Percentiles rank a stretch among this genome's conserved stretches.
phyloP scores from a whole-genome alignment of 2,329 filamentous ascomycete species.

The Penicillium brasilianum region DNA sequence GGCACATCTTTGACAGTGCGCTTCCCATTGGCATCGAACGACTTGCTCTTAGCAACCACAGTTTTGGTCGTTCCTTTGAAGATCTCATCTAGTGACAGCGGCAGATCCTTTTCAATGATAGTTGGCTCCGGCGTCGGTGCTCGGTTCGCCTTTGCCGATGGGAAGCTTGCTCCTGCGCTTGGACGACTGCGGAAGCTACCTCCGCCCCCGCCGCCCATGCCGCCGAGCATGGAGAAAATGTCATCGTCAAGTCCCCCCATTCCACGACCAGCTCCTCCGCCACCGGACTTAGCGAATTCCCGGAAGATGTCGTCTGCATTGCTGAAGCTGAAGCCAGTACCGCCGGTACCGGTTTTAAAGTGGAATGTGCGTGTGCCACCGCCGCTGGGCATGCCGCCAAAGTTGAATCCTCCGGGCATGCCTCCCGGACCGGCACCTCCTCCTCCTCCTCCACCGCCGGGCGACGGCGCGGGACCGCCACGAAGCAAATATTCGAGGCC shows the following conservation, averaged over 20 bases:
- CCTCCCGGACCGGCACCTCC: constrained; percentile 62
- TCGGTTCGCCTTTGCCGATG: constrained; percentile 36
- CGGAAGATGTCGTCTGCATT: constrained; percentile 83
- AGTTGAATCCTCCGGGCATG: constrained; percentile 59
- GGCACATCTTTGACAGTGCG: constrained; percentile 86
- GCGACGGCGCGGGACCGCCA: constrained; percentile 72
- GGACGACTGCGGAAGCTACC: constrained; percentile 40
- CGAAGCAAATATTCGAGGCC: constrained; percentile 90
- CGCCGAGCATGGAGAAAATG: constrained; percentile 59
- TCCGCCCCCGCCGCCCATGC: constrained; percentile 35
- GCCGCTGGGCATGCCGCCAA: constrained; percentile 58
- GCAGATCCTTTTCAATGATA: constrained; percentile 83
- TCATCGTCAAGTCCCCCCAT: constrained; percentile 59
- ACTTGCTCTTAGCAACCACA: constrained; percentile 98
- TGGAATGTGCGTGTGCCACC: constrained; percentile 53
- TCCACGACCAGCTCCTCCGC: constrained; percentile 52
- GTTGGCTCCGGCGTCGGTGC: constrained; percentile 78
- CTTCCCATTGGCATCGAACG: constrained; percentile 82
- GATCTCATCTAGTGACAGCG: constrained; percentile 84
- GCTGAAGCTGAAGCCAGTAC: constrained; percentile 79
- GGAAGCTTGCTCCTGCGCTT: constrained; percentile 33
- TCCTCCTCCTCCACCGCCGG: constrained; percentile 61
- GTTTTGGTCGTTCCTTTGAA: constrained; percentile 90
- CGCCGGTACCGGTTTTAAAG: constrained; percentile 54
- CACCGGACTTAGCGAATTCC: constrained; percentile 72